Base-by-base conservation (phyloP, 306 rosid genomes). In the Spatholobus suberectus region DNA sequence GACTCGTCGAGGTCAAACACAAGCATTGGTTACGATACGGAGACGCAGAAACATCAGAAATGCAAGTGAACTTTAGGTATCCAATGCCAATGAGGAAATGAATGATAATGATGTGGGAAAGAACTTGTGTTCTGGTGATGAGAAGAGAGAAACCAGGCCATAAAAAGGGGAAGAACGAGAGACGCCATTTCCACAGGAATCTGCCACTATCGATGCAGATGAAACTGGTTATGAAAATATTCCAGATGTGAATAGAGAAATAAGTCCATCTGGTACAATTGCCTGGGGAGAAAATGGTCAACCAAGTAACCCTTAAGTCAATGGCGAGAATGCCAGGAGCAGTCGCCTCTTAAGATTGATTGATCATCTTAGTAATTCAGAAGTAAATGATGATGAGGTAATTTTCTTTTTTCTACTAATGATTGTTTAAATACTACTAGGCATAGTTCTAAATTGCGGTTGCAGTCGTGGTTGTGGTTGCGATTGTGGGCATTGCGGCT, bases 281-380 rank as follows among this genome's bases (percentile, higher is more conserved):
- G 80, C 95, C n/a, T n/a, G 9, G 32, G 95, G 98, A 95, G 1
- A 89, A 82, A 89, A 91, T 81, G 91, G 92, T 66, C 83, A 86
- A 70, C 90, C 92, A 34, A 91, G 93, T 78, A 86, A 92, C 88
- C 86, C 88, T 41, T 82, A 92, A 65, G 86, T 86, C 62, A 88
- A 81, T 81, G 93, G 86, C 18, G 88, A 91, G 86, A 91, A 63
- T 83, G 68, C 89, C 57, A 87, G 80, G 83, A 86, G 66, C 75
- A 87, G 43, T 78, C 97, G 94, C 76, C 17, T 85, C 40, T 83
- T 90, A 24, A 92, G 67, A 83, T 69, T 94, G 84, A 85, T 82
- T 35, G 94, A 92, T 73, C 77, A 87, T 86, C 87, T 92, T 38
- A 89, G 84, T 15, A 89, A 78, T 76, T 73, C 85, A 0, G 90